These are phyloP conservation scores for Bryoglossum gracile DNA, from an alignment of 495 filamentous ascomycete species.

Conservation along the genomic window DNA sequence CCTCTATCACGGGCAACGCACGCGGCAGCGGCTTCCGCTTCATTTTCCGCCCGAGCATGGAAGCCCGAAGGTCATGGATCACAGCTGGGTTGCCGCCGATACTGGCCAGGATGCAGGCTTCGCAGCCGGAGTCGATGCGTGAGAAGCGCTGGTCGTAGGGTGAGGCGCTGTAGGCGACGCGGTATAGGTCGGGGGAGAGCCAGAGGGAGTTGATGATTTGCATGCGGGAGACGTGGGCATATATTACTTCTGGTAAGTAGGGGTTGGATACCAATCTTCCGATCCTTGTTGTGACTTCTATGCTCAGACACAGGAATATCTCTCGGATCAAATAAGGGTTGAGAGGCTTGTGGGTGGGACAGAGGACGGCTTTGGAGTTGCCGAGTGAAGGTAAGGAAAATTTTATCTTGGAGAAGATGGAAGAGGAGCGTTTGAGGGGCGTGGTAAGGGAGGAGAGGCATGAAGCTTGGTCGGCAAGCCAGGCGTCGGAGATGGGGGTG, in stretches of 20 bases:
- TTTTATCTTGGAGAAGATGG: slow-evolving; percentile 3
- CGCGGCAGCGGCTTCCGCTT: slow-evolving; percentile 21
- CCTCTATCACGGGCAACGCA: slow-evolving; percentile 31
- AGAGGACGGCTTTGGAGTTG: slow-evolving; percentile 24
- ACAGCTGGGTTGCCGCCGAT: slow-evolving; percentile 32
- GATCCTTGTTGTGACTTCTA: slow-evolving; percentile 31
- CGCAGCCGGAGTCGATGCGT: slow-evolving; percentile 30
- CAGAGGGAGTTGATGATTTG: slow-evolving; percentile 32
- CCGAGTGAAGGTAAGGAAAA: slow-evolving; percentile 6
- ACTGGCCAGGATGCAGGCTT: slow-evolving; percentile 39
- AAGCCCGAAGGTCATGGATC: slow-evolving; percentile 32
- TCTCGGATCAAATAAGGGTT: slow-evolving; percentile 31
- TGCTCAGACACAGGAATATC: slow-evolving; percentile 28
- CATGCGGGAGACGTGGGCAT: slow-evolving; percentile 27
- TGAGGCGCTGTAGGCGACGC: slow-evolving; percentile 1
- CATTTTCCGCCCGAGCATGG: slow-evolving; percentile 29
- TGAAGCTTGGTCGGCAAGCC: slow-evolving; percentile 6
- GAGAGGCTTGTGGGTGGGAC: slow-evolving; percentile 29
- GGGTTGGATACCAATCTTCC: slow-evolving; percentile 22
- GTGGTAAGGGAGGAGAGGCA: slow-evolving; percentile 1
- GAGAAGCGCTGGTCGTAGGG: slow-evolving; percentile 13
- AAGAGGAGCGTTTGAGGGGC: background rate
- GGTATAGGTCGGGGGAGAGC: slow-evolving; percentile 27
- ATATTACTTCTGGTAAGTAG: slow-evolving; percentile 14
- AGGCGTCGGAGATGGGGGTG: background rate